Base-by-base conservation (phyloP, 139 green algal genomes). In the Chlorella sp. region DNA sequence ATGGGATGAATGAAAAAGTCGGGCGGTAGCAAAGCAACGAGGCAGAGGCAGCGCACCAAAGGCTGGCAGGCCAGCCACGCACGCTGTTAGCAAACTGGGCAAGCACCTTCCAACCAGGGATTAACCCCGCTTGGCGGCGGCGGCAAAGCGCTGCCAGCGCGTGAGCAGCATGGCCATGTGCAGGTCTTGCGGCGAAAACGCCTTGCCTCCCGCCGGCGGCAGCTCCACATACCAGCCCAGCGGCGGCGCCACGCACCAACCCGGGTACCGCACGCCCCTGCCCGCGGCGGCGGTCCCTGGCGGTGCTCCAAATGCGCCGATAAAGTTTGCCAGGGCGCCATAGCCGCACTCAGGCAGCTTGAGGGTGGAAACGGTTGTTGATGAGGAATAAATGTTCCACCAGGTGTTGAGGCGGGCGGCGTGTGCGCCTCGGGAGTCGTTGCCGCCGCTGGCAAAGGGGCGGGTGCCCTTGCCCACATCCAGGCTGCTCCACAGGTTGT, bases 401-500 rank as follows among this genome's bases (percentile, higher is more conserved):
- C 34, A 36, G 32, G 64, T 36, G 30, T 24, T 22, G 4, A 36
- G 64, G 14, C 14, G 64, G 8, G 64, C 64, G 64, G 64, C 77
- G 36, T 83, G 58, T 3, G 77, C 40, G 58, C 77, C 77, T 0
- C 58, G 58, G 19, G 30, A 40, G 14, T 11, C 17, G 24, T 40
- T 19, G 58, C 77, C 77, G 36, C 58, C 44, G 60, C 40, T 62
- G 20, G 41, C 46, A 73, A 83, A 83, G 41, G 77, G 58, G 28
- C 77, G 77, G 1, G 28, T 73, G 60, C 77, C 77, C 7, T 40
- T 22, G 30, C 77, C 77, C 60, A 83, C 13, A 0, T 83, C 28
- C 8, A 83, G 22, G 41, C 58, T 73, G 1, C 30, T n/a, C 58
- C 58, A 83, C 77, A 83, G 58, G 77, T 83, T 83, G 77, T 82